These are phyloP conservation scores for Aspergillus campestris DNA, from an alignment of 495 filamentous ascomycete genomes.

Conservation along the genomic window DNA sequence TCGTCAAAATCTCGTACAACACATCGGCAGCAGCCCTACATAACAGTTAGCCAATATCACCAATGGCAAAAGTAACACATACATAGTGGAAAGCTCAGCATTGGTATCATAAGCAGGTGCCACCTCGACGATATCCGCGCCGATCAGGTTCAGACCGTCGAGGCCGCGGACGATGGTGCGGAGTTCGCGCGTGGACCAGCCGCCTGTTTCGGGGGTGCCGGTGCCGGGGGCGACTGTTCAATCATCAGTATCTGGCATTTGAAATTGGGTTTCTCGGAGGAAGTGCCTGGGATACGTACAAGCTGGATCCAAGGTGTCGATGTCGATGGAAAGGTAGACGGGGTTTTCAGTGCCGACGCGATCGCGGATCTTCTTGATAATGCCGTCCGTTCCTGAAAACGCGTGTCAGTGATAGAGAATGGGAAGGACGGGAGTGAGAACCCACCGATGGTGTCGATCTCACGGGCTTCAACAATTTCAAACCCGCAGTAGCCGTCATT, in stretches of 20 bases:
- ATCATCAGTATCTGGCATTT: background rate
- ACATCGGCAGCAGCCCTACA: slow-evolving; percentile 54
- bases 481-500: slow-evolving; percentile 84
- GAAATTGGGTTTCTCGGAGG: background rate
- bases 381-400: slow-evolving; percentile 41
- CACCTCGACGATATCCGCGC: slow-evolving; percentile 73
- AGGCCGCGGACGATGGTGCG: slow-evolving; percentile 65
- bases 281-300: slow-evolving; percentile 36
- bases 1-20: slow-evolving; percentile 55
- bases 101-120: slow-evolving; percentile 62
- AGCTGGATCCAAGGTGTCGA: slow-evolving; percentile 81
- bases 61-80: slow-evolving; percentile 5
- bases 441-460: slow-evolving; percentile 67
- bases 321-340: slow-evolving; percentile 81
- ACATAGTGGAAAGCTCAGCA: slow-evolving; percentile 58
- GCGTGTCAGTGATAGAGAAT: background rate
- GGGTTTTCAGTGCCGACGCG: slow-evolving; percentile 63
- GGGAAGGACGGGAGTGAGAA: background rate
- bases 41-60: background rate
- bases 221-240: slow-evolving; percentile 64
- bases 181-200: slow-evolving; percentile 77
- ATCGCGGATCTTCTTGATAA: slow-evolving; percentile 66
- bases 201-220: slow-evolving; percentile 80
- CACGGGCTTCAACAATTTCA: slow-evolving; percentile 68
- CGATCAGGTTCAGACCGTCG: slow-evolving; percentile 66